phyloP scores from a whole-genome alignment of 2,329 filamentous ascomycete species.

The Trichoderma sp. region DNA sequence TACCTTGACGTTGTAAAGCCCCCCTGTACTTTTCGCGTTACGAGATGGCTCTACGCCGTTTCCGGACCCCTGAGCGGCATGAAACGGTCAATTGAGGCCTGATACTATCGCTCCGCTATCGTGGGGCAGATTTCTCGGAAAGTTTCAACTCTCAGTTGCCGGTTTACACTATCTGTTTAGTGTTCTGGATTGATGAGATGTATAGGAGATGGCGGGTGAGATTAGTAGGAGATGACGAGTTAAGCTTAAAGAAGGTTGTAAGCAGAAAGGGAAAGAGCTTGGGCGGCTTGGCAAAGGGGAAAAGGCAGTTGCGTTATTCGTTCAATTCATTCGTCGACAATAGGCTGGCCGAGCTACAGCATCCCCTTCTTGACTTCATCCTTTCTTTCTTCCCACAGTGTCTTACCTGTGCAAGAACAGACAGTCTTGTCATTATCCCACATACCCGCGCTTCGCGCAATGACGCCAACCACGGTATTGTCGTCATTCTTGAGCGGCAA shows the following conservation, averaged over 20 bases:
- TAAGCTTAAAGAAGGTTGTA: conserved; percentile 13
- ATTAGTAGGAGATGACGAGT: not conserved
- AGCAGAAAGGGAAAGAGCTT: not conserved
- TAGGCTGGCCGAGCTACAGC: conserved; percentile 56
- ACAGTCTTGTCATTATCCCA: conserved; percentile 99
- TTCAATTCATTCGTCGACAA: conserved; percentile 2
- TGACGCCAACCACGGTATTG: conserved; percentile 87
- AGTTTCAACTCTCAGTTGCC: not conserved
- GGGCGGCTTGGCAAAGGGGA: not conserved
- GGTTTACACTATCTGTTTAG: conserved; percentile 2
- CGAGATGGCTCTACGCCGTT: not conserved
- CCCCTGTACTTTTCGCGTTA: conserved; percentile 6
- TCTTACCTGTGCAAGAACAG: conserved; percentile 97
- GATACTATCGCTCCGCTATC: not conserved
- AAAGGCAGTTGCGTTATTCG: not conserved
- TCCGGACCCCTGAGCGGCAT: conserved; percentile 4
- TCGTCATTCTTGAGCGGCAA: conserved; percentile 69
- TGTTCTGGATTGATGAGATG: conserved; percentile 9
- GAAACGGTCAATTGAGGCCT: conserved; percentile 13
- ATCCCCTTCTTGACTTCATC: conserved; percentile 90
- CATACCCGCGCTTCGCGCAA: conserved; percentile 93
- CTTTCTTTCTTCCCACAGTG: conserved; percentile 93
- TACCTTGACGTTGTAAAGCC: not conserved
- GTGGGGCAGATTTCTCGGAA: not conserved
- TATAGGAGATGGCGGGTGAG: not conserved